These are phyloP conservation scores for Populus alba DNA, from an alignment of 345 rosid species.

Conservation along the genomic window DNA sequence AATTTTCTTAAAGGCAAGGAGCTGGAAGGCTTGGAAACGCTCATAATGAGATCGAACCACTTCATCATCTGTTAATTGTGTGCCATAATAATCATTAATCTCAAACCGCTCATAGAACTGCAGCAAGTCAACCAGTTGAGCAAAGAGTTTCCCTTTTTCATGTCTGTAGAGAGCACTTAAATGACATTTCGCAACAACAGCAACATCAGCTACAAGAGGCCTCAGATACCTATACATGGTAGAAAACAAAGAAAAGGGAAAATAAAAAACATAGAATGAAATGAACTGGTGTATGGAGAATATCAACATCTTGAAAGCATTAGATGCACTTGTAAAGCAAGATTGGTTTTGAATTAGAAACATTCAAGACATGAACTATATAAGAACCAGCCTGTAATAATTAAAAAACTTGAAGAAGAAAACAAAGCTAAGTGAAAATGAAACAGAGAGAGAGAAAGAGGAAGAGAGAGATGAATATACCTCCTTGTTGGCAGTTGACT, in stretches of 20 bases:
- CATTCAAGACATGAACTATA: neutral
- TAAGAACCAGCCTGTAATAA: too few relatives aligned
- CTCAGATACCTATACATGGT: constrained; percentile 67
- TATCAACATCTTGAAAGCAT: constrained; percentile 3
- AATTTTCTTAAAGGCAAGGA: constrained; percentile 80
- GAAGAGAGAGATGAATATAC: constrained; percentile 27
- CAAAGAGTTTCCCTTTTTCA: constrained; percentile 86
- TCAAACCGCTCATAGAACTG: constrained; percentile 98
- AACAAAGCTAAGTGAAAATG: neutral
- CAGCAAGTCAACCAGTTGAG: constrained; percentile 88
- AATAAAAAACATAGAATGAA: neutral
- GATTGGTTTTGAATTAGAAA: neutral
- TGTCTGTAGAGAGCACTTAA: constrained; percentile 81
- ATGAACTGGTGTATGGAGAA: neutral
- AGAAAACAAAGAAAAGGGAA: neutral
- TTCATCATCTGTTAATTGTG: constrained; percentile 91
- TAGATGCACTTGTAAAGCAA: neutral
- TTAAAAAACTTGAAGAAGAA: neutral
- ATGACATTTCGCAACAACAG: constrained; percentile 91
- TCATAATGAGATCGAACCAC: constrained; percentile 88
- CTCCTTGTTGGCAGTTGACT: constrained; percentile 99
- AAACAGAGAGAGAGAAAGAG: too few relatives aligned
- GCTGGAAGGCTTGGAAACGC: constrained; percentile 80
- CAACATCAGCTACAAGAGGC: constrained; percentile 97
- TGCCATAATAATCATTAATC: constrained; percentile 94